Conservation (phyloP, 73 alveolate species). For the Symbiodinium pilosum region DNA sequence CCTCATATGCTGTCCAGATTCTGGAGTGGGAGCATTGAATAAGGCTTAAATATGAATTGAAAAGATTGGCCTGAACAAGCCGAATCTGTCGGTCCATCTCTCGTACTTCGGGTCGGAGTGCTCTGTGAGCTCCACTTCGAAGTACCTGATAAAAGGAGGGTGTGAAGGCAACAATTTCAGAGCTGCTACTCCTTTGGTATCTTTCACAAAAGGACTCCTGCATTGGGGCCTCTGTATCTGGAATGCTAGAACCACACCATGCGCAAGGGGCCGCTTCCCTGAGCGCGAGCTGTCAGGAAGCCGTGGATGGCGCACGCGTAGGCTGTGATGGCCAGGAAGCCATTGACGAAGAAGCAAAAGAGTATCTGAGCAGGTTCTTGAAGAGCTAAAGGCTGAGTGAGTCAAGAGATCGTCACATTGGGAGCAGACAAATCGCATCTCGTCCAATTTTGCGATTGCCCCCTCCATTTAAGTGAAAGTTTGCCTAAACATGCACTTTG, state of each 20-base stretch:
- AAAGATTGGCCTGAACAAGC: too few species aligned
- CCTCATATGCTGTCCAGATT: too few species aligned
- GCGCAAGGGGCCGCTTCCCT: too few species aligned
- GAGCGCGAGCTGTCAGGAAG: neutral
- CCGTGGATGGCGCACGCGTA: constrained; percentile 30
- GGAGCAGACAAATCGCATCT: too few species aligned
- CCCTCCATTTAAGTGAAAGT: too few species aligned
- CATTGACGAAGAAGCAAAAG: constrained; percentile 85
- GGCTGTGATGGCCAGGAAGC: constrained; percentile 93
- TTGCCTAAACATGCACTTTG: too few species aligned
- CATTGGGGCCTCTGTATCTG: neutral
- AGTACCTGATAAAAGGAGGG: constrained; percentile 22
- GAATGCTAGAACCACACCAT: neutral
- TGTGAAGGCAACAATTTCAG: neutral
- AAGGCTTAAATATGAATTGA: too few species aligned
- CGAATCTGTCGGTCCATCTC: too few species aligned
- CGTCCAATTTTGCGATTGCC: too few species aligned
- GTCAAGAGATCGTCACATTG: too few species aligned
- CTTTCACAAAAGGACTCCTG: neutral
- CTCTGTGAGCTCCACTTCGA: constrained; percentile 90
- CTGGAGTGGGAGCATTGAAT: too few species aligned
- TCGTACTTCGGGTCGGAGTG: constrained; percentile 90
- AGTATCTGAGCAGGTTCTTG: constrained; percentile 15
- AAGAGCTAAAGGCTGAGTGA: too few species aligned
- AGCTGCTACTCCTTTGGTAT: neutral